Conservation (phyloP, 2,329 filamentous ascomycete genomes). For the Talaromyces islandicus region DNA sequence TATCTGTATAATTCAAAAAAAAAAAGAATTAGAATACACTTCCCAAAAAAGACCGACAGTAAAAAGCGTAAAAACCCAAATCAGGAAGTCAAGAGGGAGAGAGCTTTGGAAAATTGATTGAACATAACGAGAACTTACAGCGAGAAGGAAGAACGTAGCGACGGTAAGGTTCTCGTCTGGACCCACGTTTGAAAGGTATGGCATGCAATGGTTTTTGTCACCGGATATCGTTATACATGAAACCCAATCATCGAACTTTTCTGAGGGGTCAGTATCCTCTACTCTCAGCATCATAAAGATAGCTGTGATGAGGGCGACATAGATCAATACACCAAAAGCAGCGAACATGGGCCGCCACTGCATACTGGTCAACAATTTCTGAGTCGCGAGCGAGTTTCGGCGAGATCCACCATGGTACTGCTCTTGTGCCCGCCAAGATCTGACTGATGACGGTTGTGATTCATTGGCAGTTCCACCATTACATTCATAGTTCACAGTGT, state of each 20-base stretch:
- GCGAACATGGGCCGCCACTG: background rate
- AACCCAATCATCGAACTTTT: background rate
- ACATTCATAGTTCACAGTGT: background rate
- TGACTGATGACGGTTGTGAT: background rate
- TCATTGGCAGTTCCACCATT: background rate
- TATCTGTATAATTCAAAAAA: background rate
- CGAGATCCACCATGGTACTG: background rate
- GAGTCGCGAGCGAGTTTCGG: background rate
- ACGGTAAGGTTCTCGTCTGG: background rate
- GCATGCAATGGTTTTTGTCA: background rate
- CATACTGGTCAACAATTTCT: background rate
- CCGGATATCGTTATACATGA: background rate
- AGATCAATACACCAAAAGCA: background rate
- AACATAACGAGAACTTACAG: background rate
- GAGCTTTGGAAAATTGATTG: too few relatives aligned
- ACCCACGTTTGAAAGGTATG: background rate
- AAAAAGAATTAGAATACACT: background rate
- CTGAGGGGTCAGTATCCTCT: background rate
- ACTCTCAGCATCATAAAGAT: background rate
- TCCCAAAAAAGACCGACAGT: background rate
- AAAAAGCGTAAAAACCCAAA: background rate
- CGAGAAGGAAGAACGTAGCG: background rate
- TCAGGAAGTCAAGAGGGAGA: background rate
- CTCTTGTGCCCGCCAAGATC: background rate
- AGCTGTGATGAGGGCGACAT: background rate